Percentiles rank a stretch among this genome's conserved stretches.
These are phyloP conservation scores for Acanthamoeba sp. DNA, from an alignment of 208 protist species.

Conservation along the genomic window DNA sequence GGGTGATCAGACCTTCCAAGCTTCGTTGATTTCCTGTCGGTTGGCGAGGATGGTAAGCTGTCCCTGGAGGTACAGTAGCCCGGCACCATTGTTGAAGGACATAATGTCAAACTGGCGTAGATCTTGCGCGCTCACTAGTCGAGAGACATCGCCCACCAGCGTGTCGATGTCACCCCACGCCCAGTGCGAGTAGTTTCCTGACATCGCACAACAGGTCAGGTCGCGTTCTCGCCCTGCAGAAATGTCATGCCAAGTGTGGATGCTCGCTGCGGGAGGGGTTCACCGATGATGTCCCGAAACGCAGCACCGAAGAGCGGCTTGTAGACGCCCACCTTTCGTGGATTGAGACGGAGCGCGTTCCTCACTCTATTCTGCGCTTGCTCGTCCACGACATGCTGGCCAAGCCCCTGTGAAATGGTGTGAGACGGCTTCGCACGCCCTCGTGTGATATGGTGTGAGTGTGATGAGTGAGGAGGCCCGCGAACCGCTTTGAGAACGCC, in stretches of 20 bases:
- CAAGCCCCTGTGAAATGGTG: neutral
- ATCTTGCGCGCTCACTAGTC: neutral
- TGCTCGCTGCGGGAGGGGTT: neutral
- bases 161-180: conserved; percentile 50
- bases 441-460: neutral
- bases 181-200: conserved; percentile 45
- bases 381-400: neutral
- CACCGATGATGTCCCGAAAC: neutral
- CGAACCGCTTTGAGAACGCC: neutral
- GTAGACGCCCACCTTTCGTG: conserved; percentile 31
- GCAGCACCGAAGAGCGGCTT: conserved; percentile 25
- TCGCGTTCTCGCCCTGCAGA: no score
- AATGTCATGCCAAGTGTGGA: no score
- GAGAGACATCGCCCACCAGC: neutral
- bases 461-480: neutral
- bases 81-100: conserved; percentile 14
- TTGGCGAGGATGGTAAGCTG: conserved; percentile 49
- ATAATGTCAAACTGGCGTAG: conserved; percentile 25
- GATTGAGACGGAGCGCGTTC: neutral
- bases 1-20: neutral
- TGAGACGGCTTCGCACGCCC: neutral
- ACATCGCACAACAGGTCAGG: no score
- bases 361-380: neutral
- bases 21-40: neutral
- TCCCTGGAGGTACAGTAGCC: conserved; percentile 24